Evolutionary conservation across 768 basidiomycete species (phyloP).

Genomic region (Serpula lacrymans): DNA sequence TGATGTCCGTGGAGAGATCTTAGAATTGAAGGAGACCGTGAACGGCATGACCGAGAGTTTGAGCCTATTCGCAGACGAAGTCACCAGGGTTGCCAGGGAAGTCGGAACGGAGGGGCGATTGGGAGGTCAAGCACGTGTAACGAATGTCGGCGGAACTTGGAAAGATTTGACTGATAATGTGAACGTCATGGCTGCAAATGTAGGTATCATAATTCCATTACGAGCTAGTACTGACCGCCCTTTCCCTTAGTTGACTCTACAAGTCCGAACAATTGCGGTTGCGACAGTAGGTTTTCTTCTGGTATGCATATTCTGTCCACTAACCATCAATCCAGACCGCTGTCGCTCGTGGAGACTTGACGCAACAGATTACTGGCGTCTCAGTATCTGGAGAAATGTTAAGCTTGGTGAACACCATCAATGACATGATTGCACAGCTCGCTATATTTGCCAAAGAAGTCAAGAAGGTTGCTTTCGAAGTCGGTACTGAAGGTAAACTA

Average conservation of each 20-base stretch:
- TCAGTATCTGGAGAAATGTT: conserved; percentile 95
- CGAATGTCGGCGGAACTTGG: conserved; percentile 96
- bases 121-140: conserved; percentile 92
- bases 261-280: conserved; percentile 91
- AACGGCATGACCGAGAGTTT: conserved; percentile 92
- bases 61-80: conserved; percentile 83
- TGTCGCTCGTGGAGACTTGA: conserved; percentile 91
- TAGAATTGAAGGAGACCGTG: conserved; percentile 87
- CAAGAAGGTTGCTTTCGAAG: conserved; percentile 95
- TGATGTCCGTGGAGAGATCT: conserved; percentile 89
- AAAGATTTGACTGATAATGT: conserved; percentile 95
- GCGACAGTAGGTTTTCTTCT: conserved; percentile 62
- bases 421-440: conserved; percentile 74
- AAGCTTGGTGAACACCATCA: conserved; percentile 96
- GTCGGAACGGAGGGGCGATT: conserved; percentile 96
- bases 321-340: conserved; percentile 56
- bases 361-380: conserved; percentile 89
- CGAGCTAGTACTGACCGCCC: conserved; percentile 1
- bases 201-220: conserved; percentile 33
- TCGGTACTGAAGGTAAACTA: conserved; percentile 97
- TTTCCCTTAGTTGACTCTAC: conserved; percentile 69
- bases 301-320: not conserved
- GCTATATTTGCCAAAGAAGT: conserved; percentile 76
- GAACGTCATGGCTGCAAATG: conserved; percentile 93
- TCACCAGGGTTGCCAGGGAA: conserved; percentile 86